Base-by-base conservation (phyloP, 495 filamentous ascomycete species). In the Talaromyces adpressus region DNA sequence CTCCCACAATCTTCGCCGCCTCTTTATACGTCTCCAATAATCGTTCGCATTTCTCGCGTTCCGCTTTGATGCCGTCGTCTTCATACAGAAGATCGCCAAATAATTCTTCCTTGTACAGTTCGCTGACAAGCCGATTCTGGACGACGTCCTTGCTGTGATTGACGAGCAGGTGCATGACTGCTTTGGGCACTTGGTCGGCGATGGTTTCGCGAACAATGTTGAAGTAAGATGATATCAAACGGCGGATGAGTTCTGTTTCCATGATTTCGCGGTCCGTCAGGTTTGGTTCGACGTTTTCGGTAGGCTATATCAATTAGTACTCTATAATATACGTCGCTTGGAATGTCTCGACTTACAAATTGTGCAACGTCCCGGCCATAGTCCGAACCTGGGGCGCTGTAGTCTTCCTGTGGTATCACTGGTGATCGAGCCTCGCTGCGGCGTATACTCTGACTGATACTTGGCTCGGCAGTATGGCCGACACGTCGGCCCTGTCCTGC, bases 101-200 rank as follows among this genome's bases (percentile, higher is more conserved):
- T 29, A 95, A 78, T n/a, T 87, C 82, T 72, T 98, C 94, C 73
- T 90, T 92, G 78, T 98, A 98, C 29, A 98, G 82, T 71, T 97
- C 91, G 69, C 90, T 97, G 45, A 98, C 94, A 11, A 98, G 85
- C 41, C 94, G 84, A 73, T 98, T 98, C 74, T 98, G 94, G 32
- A 98, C 92, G 4, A 91, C 93, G 65, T 98, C 94, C 73, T 97
- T 98, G 74, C 90, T 94, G 77, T 96, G 90, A 75, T 98, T 98
- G 67, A 98, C 94, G 53, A 98, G 86, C 11, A 98, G 87, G 70
- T 98, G 94, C 94, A 98, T 98, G 68, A 98, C 89, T 1, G 94
- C 94, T 78, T 98, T 98, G 56, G 94, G 94, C 20, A 98, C 95
- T 75, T 98, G 93, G 70, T 98, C 94, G 25, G 93, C 93, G 67